Evolutionary conservation across 2,329 filamentous ascomycete species (phyloP), one percentile per base, ranked within the genome.

Genomic region (Microsporum canis): DNA sequence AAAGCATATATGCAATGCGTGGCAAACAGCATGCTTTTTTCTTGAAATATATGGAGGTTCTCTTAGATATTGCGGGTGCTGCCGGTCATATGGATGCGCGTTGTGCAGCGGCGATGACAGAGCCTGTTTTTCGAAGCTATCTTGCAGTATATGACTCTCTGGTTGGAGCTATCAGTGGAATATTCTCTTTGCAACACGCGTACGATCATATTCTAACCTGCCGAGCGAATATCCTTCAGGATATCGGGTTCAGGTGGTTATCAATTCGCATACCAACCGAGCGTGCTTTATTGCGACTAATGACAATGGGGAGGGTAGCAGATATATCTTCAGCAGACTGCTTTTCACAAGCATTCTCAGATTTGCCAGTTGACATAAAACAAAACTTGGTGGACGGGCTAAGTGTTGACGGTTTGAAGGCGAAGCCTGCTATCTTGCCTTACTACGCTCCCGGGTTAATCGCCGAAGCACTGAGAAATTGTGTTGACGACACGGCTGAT

Each of bases 31-130:
- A 67, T 10, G 72, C 68, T 3, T 74, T 75, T 60, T 62, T 69
- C 8, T 64, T 76, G 12, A 71, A 72, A 27, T 74, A 71, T 41
- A 67, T 72, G 66, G 73, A 75, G 51, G 71, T 72, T 53, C 62
- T 76, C 10, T 17, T 57, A 27, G 55, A 57, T 33, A 43, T 57
- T 29, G 55, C 55, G 10, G 55, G 55, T 8, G 55, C 55, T n/a
- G 55, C 36, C 17, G 55, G 55, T 8, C 55, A 57, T 14, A 43
- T 57, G 29, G 55, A 57, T 12, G 23, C 55, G 5, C 55, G 55
- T 6, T 41, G 17, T 29, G 55, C 55, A n/a, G 31, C 10, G 8
- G 33, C 23, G 38, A 57, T 57, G 55, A 14, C 36, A 2, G 36
- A 57, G n/a, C 55, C 55, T 6, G 55, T 57, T 7, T 57, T 57